Percentiles rank a stretch among this genome's conserved stretches.
Conservation (phyloP, 495 filamentous ascomycete genomes). For the Pyrenula massariospora region DNA sequence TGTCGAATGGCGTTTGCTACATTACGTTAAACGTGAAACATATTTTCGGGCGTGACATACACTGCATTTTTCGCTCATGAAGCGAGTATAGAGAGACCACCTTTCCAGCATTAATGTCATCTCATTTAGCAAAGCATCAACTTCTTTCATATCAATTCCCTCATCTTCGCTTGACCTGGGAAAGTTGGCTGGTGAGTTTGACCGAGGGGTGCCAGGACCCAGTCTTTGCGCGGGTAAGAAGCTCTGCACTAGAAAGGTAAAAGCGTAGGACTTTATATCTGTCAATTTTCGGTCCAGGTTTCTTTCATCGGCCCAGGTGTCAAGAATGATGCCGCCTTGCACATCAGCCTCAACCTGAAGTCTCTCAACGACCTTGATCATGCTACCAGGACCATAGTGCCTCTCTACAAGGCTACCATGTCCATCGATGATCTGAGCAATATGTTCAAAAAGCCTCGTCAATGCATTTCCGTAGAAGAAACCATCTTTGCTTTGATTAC, state of each 20-base stretch:
- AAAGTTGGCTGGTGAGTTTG: conserved; percentile 51
- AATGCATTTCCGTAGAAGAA: conserved; percentile 89
- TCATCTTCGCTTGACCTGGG: conserved; percentile 60
- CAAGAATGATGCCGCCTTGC: conserved; percentile 92
- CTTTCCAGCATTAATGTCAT: conserved; percentile 81
- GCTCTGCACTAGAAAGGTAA: conserved; percentile 90
- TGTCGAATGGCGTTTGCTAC: not conserved
- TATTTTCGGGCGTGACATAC: too few relatives aligned
- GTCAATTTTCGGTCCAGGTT: conserved; percentile 74
- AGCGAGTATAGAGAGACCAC: conserved; percentile 87
- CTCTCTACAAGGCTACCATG: conserved; percentile 83
- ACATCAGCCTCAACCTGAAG: conserved; percentile 90
- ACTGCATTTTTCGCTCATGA: conserved; percentile 75
- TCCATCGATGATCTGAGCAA: conserved; percentile 87
- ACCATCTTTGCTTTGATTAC: conserved; percentile 51
- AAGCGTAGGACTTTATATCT: conserved; percentile 93
- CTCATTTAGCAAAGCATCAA: conserved; percentile 77
- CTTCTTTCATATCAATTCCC: conserved; percentile 87
- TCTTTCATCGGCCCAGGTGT: conserved; percentile 89
- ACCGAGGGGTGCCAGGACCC: conserved; percentile 35
- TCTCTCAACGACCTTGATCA: conserved; percentile 91
- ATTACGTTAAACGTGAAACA: too few relatives aligned
- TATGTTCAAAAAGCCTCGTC: conserved; percentile 91
- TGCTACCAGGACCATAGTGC: conserved; percentile 83
- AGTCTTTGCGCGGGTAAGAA: conserved; percentile 62